Conservation (phyloP, 2,329 filamentous ascomycete genomes). For the Penicillium janthinellum region DNA sequence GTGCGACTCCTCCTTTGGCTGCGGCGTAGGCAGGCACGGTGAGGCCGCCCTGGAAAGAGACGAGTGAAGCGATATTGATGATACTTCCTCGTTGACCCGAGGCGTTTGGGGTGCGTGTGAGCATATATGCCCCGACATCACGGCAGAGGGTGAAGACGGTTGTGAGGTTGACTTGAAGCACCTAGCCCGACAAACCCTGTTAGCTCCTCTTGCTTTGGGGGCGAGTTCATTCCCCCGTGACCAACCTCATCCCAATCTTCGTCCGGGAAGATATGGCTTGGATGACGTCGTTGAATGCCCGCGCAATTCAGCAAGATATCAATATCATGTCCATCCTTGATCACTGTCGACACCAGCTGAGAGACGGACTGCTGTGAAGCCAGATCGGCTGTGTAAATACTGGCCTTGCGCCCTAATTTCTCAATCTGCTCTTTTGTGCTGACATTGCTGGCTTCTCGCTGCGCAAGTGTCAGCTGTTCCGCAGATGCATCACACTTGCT, state of each 20-base stretch:
- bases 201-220: not conserved
- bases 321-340: conserved; percentile 55
- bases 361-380: conserved; percentile 34
- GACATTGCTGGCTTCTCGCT: conserved; percentile 23
- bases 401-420: conserved; percentile 35
- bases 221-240: not conserved
- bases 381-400: conserved; percentile 41
- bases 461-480: not conserved
- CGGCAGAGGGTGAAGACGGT: conserved; percentile 65
- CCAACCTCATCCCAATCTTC: conserved; percentile 67
- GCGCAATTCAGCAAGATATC: conserved; percentile 80
- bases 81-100: conserved; percentile 47
- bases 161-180: conserved; percentile 81
- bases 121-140: conserved; percentile 27
- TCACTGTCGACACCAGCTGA: conserved; percentile 32
- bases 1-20: conserved; percentile 79
- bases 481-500: no score
- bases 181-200: conserved; percentile 38
- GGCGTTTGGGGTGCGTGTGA: conserved; percentile 17
- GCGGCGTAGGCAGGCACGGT: conserved; percentile 87
- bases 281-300: conserved; percentile 76
- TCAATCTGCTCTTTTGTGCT: conserved; percentile 28
- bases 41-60: conserved; percentile 82
- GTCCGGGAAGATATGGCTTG: conserved; percentile 70
- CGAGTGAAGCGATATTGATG: conserved; percentile 80